Conservation (phyloP, 257 asterid genomes). For the Lycium barbarum region DNA sequence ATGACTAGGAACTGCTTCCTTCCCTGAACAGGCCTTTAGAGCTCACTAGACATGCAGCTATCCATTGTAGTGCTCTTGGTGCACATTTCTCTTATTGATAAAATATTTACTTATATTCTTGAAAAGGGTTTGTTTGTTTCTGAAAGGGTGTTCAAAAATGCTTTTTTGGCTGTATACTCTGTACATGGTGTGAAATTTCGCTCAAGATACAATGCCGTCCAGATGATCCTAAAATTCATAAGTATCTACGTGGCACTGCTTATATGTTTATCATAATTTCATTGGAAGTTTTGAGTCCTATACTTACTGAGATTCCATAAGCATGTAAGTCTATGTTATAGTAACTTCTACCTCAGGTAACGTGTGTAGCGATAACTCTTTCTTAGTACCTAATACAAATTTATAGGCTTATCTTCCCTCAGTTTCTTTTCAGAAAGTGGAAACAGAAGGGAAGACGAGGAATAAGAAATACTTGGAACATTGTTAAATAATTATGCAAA, state of each 20-base stretch:
- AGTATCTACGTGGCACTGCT: not conserved
- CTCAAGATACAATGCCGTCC: not conserved
- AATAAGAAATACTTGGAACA: not conserved
- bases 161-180: not conserved
- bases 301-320: constrained; percentile 13
- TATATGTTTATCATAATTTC: not conserved
- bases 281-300: not conserved
- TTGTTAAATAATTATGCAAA: not conserved
- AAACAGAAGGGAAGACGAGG: not conserved
- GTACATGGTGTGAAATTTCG: not conserved
- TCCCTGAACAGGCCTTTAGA: not conserved
- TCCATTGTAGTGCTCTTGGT: not conserved
- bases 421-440: not conserved
- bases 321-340: not conserved
- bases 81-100: constrained; percentile 13
- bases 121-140: not conserved
- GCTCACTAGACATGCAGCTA: not conserved
- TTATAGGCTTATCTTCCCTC: not conserved
- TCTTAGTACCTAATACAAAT: not conserved
- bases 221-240: not conserved
- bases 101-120: not conserved
- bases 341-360: not conserved
- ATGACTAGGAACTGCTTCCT: not conserved
- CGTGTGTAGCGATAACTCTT: not conserved
- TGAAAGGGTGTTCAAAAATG: not conserved